Evolutionary conservation across 768 basidiomycete species (phyloP).

Genomic region (Termitomyces sp.): DNA sequence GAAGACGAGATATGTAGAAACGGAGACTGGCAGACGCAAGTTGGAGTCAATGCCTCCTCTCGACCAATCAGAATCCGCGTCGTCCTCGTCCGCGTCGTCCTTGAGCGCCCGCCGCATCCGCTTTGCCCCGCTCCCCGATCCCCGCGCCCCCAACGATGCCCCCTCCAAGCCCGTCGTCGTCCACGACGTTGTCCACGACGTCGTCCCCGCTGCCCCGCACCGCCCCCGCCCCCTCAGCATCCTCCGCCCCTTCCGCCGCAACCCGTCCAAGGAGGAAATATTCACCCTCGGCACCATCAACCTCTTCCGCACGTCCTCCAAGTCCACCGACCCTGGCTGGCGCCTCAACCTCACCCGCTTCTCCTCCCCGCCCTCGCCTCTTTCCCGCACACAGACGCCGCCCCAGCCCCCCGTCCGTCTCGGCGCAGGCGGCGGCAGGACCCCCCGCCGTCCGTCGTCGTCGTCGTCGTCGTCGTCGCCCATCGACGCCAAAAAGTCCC

Average conservation of each 20-base stretch:
- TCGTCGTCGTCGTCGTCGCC: too few relatives aligned
- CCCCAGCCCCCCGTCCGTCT: slow-evolving; percentile 1
- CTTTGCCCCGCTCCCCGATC: slow-evolving; percentile 84
- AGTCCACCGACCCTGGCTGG: not conserved
- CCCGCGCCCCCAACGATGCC: slow-evolving; percentile 44
- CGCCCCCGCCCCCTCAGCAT: slow-evolving; percentile 12
- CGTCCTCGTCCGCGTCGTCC: slow-evolving; percentile 12
- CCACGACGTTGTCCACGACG: not conserved
- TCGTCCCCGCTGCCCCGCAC: not conserved
- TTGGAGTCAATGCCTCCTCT: slow-evolving; percentile 4
- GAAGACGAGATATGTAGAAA: slow-evolving; percentile 8
- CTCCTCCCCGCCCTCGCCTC: not conserved
- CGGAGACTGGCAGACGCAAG: not conserved
- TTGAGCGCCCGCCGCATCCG: slow-evolving; percentile 41
- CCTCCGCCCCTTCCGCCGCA: slow-evolving; percentile 16
- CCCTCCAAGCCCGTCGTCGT: slow-evolving; percentile 29
- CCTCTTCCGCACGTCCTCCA: not conserved
- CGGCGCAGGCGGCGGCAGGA: not conserved
- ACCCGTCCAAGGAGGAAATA: slow-evolving; percentile 20
- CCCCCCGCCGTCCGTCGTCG: not conserved
- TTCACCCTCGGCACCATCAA: not conserved
- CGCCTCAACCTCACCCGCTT: not conserved
- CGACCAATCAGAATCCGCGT: slow-evolving; percentile 9
- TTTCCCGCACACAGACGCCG: slow-evolving; percentile 12
- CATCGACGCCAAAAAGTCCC: not conserved